phyloP scores from a whole-genome alignment of 208 protist species.

The Angomonas deanei region DNA sequence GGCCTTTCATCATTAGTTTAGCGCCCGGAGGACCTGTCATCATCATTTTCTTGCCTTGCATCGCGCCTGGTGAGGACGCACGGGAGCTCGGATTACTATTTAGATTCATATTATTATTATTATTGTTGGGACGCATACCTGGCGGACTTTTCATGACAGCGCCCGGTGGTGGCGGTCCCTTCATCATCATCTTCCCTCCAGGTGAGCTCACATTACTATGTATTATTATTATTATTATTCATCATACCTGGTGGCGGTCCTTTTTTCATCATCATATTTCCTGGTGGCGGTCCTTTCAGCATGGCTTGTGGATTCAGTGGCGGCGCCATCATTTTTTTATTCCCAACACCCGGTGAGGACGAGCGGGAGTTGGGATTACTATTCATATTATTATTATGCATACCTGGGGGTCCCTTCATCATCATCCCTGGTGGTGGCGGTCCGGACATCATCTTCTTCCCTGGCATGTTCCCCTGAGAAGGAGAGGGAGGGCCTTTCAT shows the following conservation, averaged over 20 bases:
- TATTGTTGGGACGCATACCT: no score
- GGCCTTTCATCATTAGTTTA: neutral
- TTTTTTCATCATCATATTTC: neutral
- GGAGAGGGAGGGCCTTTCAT: slow-evolving; percentile 6
- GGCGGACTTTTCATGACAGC: slow-evolving; percentile 3
- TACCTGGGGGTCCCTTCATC: slow-evolving; percentile 1
- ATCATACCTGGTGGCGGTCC: neutral
- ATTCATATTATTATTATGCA: neutral
- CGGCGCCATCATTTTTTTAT: neutral
- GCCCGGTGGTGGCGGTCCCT: neutral
- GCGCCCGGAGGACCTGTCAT: neutral
- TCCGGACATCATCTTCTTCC: neutral
- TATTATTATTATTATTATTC: no score
- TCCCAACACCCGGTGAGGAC: neutral
- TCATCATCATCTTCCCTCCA: no score
- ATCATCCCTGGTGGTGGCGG: neutral
- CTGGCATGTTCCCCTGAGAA: neutral
- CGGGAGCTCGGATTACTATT: no score
- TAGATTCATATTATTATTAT: neutral
- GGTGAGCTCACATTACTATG: no score
- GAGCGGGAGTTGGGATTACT: no score
- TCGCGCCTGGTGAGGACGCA: neutral
- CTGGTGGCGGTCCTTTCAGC: neutral
- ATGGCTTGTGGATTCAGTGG: neutral
- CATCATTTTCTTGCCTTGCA: slow-evolving; percentile 1